phyloP scores from a whole-genome alignment of 352 stramenopile species.

The Phytophthora cryptogea region DNA sequence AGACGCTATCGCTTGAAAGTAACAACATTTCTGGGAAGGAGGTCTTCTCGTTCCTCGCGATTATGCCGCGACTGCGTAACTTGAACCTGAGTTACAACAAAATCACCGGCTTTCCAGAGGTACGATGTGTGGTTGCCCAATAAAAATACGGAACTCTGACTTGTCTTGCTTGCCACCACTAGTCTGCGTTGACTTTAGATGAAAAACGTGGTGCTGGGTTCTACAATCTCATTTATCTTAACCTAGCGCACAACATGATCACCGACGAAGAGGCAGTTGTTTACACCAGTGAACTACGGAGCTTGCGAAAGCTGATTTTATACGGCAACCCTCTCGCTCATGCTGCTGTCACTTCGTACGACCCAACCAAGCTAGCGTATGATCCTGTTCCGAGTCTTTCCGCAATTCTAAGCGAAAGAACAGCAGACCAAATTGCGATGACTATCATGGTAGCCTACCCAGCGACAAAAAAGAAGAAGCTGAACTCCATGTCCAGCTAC shows the following conservation, averaged over 20 bases:
- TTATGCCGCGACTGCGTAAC: conserved; percentile 67
- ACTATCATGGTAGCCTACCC: conserved; percentile 67
- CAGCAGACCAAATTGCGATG: conserved; percentile 31
- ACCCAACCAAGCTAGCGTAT: conserved; percentile 69
- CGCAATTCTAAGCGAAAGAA: conserved; percentile 36
- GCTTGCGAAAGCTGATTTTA: conserved; percentile 69
- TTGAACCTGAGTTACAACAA: conserved; percentile 86
- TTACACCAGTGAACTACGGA: conserved; percentile 50
- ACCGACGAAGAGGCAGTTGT: conserved; percentile 51
- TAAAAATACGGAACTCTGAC: background rate
- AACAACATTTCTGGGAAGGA: conserved; percentile 72
- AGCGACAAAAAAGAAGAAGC: conserved; percentile 68
- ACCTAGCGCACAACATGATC: conserved; percentile 77
- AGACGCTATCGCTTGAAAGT: conserved; percentile 79
- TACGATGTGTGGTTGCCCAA: conserved; percentile 11
- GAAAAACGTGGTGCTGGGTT: conserved; percentile 70
- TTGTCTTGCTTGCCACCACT: background rate
- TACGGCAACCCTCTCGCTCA: conserved; percentile 77
- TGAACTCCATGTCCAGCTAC: conserved; percentile 47
- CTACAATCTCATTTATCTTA: conserved; percentile 72
- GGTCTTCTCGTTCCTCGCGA: conserved; percentile 72
- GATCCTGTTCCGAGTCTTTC: conserved; percentile 70
- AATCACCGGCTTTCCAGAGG: conserved; percentile 71
- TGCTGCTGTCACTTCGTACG: conserved; percentile 61
- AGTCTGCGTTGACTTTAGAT: conserved; percentile 57